Evolutionary conservation across 2,329 filamentous ascomycete species (phyloP), one percentile per base, ranked within the genome.

Genomic region (Aureobasidium mangrovei): DNA sequence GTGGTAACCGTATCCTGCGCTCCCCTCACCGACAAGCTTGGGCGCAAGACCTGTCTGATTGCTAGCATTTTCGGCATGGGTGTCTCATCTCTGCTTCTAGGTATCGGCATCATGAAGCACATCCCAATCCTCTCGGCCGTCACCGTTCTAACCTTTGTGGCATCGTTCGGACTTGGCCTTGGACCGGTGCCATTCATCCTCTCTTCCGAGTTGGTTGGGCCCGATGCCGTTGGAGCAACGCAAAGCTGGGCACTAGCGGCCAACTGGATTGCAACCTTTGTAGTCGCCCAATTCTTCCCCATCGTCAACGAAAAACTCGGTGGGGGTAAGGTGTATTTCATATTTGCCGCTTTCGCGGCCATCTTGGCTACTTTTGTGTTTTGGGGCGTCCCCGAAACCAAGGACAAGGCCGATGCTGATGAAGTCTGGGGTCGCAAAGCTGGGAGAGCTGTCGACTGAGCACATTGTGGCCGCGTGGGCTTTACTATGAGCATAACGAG

Each of bases 131-230:
- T 96, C 9, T 94, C 89, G 0, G 91, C 89, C 0, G 65, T 95
- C 0, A 82, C 88, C 0, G 90, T 94, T 0, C 75, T 96, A 8
- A 72, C 85, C 28, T 98, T 97, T 64, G 93, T 97, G 2, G 85
- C 82, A 4, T 89, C 86, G 64, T 98, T 96, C 62, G 93, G 88
- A 0, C 80, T 95, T 10, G 93, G 93, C 0, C 78, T 98, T 0
- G 93, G 93, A 0, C 93, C 93, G 0, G 88, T 98, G 0, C 93
- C 93, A 0, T 98, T 97, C 69, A 94, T 97, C 60, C 78, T 98
- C 44, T 85, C 91, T 0, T 91, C 88, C 1, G 93, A 97, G 70
- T 80, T 97, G 2, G 93, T 97, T 0, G 86, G 84, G 0, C 84
- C 89, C 9, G 89, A 95, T 66, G 93, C 91, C 0, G 90, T 96